Evolutionary conservation across 2,329 filamentous ascomycete species (phyloP).

Genomic region (Calonectria henricotiae): DNA sequence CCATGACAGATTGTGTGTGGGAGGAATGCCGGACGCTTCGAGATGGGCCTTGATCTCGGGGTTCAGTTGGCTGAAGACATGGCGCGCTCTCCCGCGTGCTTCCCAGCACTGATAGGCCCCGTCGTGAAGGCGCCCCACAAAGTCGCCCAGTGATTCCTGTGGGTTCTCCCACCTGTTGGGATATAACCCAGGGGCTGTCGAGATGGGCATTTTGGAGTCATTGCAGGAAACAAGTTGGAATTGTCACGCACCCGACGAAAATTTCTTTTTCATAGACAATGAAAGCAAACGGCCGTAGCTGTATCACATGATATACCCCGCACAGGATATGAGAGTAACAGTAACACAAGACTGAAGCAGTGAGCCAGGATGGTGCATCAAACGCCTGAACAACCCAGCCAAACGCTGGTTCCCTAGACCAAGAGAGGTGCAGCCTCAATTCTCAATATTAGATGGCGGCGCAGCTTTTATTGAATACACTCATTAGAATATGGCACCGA

Average conservation of each 20-base stretch:
- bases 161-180: neutral
- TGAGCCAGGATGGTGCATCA: neutral
- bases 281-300: neutral
- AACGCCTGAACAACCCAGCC: neutral
- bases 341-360: neutral
- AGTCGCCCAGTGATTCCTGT: neutral
- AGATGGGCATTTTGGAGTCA: neutral
- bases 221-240: neutral
- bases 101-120: slow-evolving; percentile 1
- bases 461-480: neutral
- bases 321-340: neutral
- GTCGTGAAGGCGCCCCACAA: neutral
- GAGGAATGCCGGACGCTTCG: neutral
- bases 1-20: neutral
- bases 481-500: no score
- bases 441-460: neutral
- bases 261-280: neutral
- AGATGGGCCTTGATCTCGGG: slow-evolving; percentile 4
- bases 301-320: neutral
- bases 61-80: neutral
- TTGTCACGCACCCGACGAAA: neutral
- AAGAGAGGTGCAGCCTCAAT: neutral
- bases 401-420: neutral
- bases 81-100: neutral
- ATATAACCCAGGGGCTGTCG: neutral